Base-by-base conservation (phyloP, 441 rosid genomes). In the Pelargonium australe region DNA sequence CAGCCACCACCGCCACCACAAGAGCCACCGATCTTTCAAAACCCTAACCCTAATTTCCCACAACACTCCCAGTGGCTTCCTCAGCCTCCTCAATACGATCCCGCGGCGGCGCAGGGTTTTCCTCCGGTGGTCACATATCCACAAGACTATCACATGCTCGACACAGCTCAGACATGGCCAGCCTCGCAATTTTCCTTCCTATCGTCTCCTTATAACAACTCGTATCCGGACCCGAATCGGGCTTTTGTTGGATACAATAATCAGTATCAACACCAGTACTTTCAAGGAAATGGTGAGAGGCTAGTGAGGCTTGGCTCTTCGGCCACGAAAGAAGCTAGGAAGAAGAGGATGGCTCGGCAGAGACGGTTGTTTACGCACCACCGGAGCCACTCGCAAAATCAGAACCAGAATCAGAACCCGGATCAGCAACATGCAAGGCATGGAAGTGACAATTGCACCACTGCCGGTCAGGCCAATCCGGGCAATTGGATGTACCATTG, bases 301-400 rank as follows among this genome's bases (percentile, higher is more conserved):
- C 51, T 85, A 66, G 73, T 68, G 60, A 80, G 88, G 67, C 63
- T 84, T 41, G 89, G 97, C 57, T 84, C 96, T 0, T 88, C 92
- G 0, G 95, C 94, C 0, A 89, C 97, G 0, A 91, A 91, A 71
- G 96, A 91, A 53, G 99, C 97, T 1, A 82, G 97, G 77, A 94
- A 89, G 88, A 94, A 94, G 81, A 83, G 97, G 49, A 91, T 94
- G 97, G 97, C 96, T 0, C 84, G 99, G 77, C 97, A 94, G 76
- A 83, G 91, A 51, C 81, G 96, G 80, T 75, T 89, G 77, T 13
- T 83, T 43, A 70, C 92, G 2, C 31, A 25, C 5, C 94, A 87
- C 65, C 83, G 80, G 57, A 71, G 66, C 65, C 81, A 78, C 19
- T 2, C 31, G 2, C 31, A 25, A 25, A 78, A 73, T 68, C 73